Base-by-base conservation (phyloP, 1,139 yeast species). In the Oligophagozyma castellii region DNA sequence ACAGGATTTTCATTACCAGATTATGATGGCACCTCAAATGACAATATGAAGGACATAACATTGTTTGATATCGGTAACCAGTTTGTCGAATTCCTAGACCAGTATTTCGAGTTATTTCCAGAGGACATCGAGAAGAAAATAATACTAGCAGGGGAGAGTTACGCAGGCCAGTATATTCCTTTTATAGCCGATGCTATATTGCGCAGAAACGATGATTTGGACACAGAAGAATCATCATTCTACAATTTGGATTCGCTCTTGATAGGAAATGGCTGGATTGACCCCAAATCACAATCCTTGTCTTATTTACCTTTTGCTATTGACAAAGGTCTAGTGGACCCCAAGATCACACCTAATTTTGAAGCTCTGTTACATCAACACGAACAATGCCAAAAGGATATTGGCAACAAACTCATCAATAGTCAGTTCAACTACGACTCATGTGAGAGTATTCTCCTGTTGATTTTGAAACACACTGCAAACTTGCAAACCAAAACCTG, bases 181-280 rank as follows among this genome's bases (percentile, higher is more conserved):
- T 81, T 78, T 52, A 68, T 86, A 34, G 93, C 92, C 0, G 58
- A 67, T 27, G 73, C 70, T 2, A 64, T 86, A 12, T 44, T 71
- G 31, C 57, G 66, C 2, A 53, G 66, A 28, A 71, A 73, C 46
- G 53, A 57, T 27, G 42, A 56, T 5, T 35, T 51, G 4, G 27
- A 23, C 2, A 37, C 38, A 2, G 29, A 39, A 4, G 43, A 40
- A 2, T 42, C 50, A 12, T 36, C 39, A 10, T 37, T 42, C 1
- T 57, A 68, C 37, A 61, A 74, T 33, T 50, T 86, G 33, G 62
- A 67, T 36, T 89, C 86, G 0, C 48, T 81, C n/a, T 42, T 84
- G 39, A 77, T 89, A 34, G 96, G 96, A 7, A 89, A 89, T 55
- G 96, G 95, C 1, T 89, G 95, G 94, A 71, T 89, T n/a, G 86